A percentile compares a stretch with the other conserved stretches of the same genome.
Conservation (phyloP, 2,329 filamentous ascomycete genomes). For the Coleophoma cylindrospora region DNA sequence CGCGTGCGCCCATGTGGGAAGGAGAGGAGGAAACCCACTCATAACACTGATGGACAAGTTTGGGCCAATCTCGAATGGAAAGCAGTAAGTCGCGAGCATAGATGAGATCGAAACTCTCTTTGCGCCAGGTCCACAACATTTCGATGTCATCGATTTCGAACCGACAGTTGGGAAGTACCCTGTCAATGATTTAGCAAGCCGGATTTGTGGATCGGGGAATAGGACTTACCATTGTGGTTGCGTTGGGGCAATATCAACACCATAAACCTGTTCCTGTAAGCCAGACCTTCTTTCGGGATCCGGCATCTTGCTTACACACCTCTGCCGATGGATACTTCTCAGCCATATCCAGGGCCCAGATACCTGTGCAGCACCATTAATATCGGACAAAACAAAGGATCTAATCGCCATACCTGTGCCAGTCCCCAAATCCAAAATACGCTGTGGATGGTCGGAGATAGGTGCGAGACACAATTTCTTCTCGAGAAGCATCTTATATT, state of each 20-base stretch:
- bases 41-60: constrained; percentile 7
- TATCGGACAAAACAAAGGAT: not conserved
- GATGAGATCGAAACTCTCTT: constrained; percentile 2
- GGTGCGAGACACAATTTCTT: constrained; percentile 2
- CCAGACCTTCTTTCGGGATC: not conserved
- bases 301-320: not conserved
- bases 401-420: constrained; percentile 29
- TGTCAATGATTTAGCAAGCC: not conserved
- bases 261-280: not conserved
- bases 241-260: constrained; percentile 5
- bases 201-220: too few species aligned
- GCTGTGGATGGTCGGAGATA: constrained; percentile 15
- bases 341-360: not conserved
- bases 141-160: constrained; percentile 26
- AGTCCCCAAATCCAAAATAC: constrained; percentile 30
- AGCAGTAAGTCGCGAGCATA: constrained; percentile 2
- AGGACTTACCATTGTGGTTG: constrained; percentile 6
- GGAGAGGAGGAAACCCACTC: not conserved
- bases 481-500: constrained; percentile 19
- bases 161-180: constrained; percentile 16
- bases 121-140: constrained; percentile 18
- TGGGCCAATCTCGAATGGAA: constrained; percentile 8
- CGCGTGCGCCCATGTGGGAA: too few species aligned
- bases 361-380: not conserved
- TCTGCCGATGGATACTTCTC: not conserved